Conservation (phyloP, 1,284 basidiomycete species). For the Boletus subluridellus region DNA sequence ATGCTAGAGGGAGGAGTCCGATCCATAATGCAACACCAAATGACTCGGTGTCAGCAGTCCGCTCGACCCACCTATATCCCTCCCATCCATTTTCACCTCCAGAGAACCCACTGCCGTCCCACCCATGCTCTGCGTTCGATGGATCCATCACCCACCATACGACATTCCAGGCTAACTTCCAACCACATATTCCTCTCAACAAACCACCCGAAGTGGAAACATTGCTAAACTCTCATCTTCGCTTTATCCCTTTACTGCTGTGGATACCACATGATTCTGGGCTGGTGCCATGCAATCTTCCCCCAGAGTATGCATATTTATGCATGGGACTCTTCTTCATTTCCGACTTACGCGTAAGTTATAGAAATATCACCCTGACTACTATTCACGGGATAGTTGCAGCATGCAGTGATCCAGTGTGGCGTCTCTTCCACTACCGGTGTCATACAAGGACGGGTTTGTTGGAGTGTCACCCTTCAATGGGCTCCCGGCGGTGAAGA, state of each 20-base stretch:
- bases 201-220: slow-evolving; percentile 30
- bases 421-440: neutral
- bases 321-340: slow-evolving; percentile 35
- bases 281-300: slow-evolving; percentile 17
- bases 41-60: neutral
- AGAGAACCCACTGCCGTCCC: neutral
- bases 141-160: neutral
- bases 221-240: slow-evolving; percentile 14
- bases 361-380: neutral
- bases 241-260: slow-evolving; percentile 25
- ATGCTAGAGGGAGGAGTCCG: neutral
- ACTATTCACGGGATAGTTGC: slow-evolving; percentile 8
- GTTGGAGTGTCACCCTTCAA: slow-evolving; percentile 29
- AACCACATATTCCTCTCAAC: slow-evolving; percentile 14
- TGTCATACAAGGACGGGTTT: slow-evolving; percentile 20
- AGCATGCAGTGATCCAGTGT: slow-evolving; percentile 11
- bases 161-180: neutral
- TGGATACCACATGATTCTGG: slow-evolving; percentile 23
- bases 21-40: neutral
- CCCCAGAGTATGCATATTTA: slow-evolving; percentile 26
- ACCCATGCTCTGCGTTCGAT: neutral
- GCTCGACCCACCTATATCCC: neutral
- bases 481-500: slow-evolving; percentile 35
- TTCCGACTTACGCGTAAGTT: slow-evolving; percentile 27
- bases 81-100: neutral